Base-by-base conservation (phyloP, 192 early-diverging fungal species). In the Coemansia sp. region DNA sequence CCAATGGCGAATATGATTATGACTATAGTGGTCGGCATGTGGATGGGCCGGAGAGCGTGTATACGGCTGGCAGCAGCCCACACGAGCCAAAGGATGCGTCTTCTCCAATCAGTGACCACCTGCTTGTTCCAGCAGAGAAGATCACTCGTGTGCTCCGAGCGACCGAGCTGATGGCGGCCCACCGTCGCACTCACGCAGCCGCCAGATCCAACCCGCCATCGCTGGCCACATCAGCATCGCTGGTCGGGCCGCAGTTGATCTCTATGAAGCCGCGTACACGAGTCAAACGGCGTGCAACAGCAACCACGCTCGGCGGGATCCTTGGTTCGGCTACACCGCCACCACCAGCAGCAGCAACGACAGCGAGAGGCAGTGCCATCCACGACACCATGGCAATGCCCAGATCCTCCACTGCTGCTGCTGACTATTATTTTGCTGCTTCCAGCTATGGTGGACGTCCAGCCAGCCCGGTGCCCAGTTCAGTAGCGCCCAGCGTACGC, bases 91-190 rank as follows among this genome's bases (percentile, higher is more conserved):
- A 59, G 38, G 39, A 6, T 9, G 0, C 69, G 12, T 50, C 50
- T 16, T 64, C 62, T 12, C 69, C 69, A 43, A 21, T 58, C 12
- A 2, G 21, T 8, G 53, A 32, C 38, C 39, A 23, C 13, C 16
- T 63, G 7, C n/a, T 70, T 37, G 59, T 18, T 3, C 43, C 66
- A 18, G 50, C 56, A 10, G 79, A 81, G 43, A 81, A 81, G 52
- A 59, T 56, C 9, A 64, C 79, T 0, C 67, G 58, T 0, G 70
- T 81, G 8, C 50, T 81, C 38, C 79, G 79, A 1, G 79, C 79
- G 23, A 61, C 74, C 11, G 79, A 81, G 71, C 71, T 81, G n/a
- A 70, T 75, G 65, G 70, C 74, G 9, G 67, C 71, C 18, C 66
- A 74, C 43, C 48, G 69, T 15, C 69, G 71, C 67, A 64, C 67